Base-by-base conservation (phyloP, 176 grass and related monocot species). In the Ensete glaucum region DNA sequence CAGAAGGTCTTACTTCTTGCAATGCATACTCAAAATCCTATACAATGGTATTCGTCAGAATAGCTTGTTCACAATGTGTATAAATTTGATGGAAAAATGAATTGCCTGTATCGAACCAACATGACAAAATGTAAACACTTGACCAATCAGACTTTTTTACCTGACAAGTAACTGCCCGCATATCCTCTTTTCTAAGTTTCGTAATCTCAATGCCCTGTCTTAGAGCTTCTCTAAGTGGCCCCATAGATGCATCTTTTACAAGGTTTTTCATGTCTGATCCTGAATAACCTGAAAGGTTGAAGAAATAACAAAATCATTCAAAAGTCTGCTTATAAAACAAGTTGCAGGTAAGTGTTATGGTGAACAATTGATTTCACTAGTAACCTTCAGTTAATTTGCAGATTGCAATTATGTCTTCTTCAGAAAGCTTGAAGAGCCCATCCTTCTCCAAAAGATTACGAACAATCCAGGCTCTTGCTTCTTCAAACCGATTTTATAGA, bases 201-300 rank as follows among this genome's bases (percentile, higher is more conserved):
- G 82, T 80, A 82, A 97, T 97, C 83, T 83, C 94, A 73, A 73
- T 70, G 60, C 94, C 94, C 48, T 81, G 78, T 56, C 72, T 83
- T 86, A 90, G 75, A 29, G 90, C 90, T 80, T 97, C 90, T 85
- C 94, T 93, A 63, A 97, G 72, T 75, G 90, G 94, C 50, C 90
- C 94, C 94, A 97, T 97, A 25, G 88, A 90, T 57, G 94, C 94
- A 90, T 97, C 94, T 81, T 97, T 97, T 67, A 97, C 94, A 73
- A 97, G 84, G 75, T 93, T 93, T 81, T 97, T 97, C 94, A 97
- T 87, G 75, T 97, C 94, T n/a, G 94, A 97, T 80, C 94, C 94
- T 55, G 94, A 97, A 82, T 97, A 97, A 82, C 90, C 94, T 97
- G 81, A 69, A 88, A 77, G 65, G 58, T 60, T 69, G 9, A 60